Conservation (phyloP, 495 filamentous ascomycete species). For the Talaromyces ruber region DNA sequence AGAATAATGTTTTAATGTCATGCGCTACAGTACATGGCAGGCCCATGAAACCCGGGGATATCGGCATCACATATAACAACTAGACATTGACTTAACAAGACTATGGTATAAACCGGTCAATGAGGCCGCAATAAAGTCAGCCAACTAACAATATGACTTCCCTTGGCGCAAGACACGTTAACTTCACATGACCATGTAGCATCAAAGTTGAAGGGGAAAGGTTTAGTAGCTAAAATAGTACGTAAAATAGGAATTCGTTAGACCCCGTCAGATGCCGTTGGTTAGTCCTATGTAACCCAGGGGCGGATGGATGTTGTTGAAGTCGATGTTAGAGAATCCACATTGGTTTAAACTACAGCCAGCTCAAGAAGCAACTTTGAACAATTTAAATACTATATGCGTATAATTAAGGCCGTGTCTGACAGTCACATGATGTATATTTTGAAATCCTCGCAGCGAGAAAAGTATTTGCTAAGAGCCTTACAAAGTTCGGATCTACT, state of each 20-base stretch:
- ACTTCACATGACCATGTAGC: background rate
- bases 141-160: background rate
- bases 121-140: background rate
- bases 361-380: background rate
- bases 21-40: background rate
- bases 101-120: background rate
- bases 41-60: background rate
- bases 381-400: background rate
- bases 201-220: background rate
- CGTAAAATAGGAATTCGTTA: background rate
- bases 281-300: background rate
- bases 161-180: background rate
- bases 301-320: background rate
- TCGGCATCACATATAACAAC: background rate
- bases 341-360: background rate
- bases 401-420: background rate
- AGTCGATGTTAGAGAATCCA: background rate
- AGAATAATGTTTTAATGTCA: background rate
- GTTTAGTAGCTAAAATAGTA: background rate
- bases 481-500: background rate
- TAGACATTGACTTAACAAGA: background rate
- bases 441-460: background rate
- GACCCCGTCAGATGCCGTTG: background rate
- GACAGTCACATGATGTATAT: background rate
- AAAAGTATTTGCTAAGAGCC: background rate